Base-by-base conservation (phyloP, 768 basidiomycete genomes). In the Wakefieldia striispora region DNA sequence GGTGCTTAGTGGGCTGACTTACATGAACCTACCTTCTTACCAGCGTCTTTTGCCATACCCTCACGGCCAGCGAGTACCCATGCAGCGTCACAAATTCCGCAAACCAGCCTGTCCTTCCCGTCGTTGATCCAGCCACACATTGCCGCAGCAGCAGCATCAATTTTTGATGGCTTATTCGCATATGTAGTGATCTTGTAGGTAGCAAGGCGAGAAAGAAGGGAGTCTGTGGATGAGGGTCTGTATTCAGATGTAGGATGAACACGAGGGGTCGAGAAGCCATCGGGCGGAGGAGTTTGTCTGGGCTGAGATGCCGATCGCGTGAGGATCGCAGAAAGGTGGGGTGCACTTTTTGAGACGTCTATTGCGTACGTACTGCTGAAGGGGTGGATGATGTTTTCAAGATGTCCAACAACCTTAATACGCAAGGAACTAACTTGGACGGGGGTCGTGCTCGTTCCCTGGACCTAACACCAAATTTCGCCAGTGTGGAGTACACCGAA, bases 51-150 rank as follows among this genome's bases (percentile, higher is more conserved):
- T 47, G 61, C 76, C 80, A 91, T 79, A n/a, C 88, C 83, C 38
- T 84, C 81, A 45, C 79, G 77, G 26, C 82, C 77, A 4, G 74
- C 82, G 14, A 90, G 75, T 6, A 88, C 83, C 89, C 89, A 91
- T 27, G 86, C 86, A 11, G 76, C 75, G 48, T 71, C 72, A 58
- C 89, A 91, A 16, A 91, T 67, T 3, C 82, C 82, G 58, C 89
- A 91, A 3, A 86, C 75, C 17, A 91, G 67, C 40, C 89, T 75
- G 50, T 91, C 89, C 66, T 88, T 90, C 37, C 88, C 87, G 44
- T 90, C 83, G 53, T 92, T 92, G 20, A 78, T 72, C 90, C 90
- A 93, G 2, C 90, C 90, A 61, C 86, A 88, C 64, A 80, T 88
- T 0, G 89, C 75, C 3, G 90, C 89, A 16, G 89, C 83, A 13